Conservation (phyloP, 805 yeast species). For the Teunomyces aglyptinius region DNA sequence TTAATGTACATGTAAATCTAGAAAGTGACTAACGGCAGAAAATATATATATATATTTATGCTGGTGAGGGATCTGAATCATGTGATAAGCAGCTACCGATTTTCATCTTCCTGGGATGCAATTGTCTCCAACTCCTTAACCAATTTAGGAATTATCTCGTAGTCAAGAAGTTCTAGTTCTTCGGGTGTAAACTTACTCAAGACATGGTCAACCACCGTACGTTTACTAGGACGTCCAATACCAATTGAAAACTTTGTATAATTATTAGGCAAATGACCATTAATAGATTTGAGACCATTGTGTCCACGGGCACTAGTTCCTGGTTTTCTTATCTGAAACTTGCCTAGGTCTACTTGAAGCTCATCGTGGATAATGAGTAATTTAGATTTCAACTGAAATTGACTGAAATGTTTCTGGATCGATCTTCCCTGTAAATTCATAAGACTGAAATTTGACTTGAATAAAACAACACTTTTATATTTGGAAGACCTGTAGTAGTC, state of each 20-base stretch:
- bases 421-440: constrained; percentile 76
- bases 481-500: constrained; percentile 10
- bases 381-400: constrained; percentile 27
- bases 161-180: constrained; percentile 44
- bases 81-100: background rate
- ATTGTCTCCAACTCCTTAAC: constrained; percentile 36
- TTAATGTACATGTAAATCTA: background rate
- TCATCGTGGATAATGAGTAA: constrained; percentile 78
- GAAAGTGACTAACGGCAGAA: background rate
- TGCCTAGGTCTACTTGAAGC: constrained; percentile 63
- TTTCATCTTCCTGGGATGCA: constrained; percentile 11
- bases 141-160: constrained; percentile 42
- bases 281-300: constrained; percentile 71
- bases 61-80: background rate
- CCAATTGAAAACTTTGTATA: constrained; percentile 75
- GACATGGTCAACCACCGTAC: constrained; percentile 61
- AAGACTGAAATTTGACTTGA: constrained; percentile 51
- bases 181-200: constrained; percentile 47
- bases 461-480: constrained; percentile 26
- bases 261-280: constrained; percentile 42
- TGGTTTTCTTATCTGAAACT: constrained; percentile 57
- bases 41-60: background rate
- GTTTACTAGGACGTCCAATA: constrained; percentile 63
- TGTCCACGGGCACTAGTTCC: constrained; percentile 75
- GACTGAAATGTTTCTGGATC: constrained; percentile 48